A percentile compares a stretch with the other conserved stretches of the same genome.
phyloP scores from a whole-genome alignment of 495 filamentous ascomycete species.

The Aspergillus nanangensis region DNA sequence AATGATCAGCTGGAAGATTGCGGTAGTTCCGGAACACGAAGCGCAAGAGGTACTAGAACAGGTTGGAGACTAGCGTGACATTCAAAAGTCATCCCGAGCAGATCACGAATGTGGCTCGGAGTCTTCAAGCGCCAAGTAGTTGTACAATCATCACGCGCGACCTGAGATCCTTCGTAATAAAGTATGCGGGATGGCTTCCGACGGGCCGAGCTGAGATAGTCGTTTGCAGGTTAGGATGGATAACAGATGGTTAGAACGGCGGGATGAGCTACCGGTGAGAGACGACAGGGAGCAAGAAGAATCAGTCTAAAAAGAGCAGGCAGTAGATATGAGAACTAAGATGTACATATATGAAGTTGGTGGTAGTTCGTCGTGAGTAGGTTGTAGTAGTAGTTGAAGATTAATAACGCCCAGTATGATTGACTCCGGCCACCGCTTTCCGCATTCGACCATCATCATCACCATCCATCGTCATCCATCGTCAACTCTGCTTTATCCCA shows the following conservation, averaged over 20 bases:
- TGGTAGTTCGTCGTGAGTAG: too few species aligned
- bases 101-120: constrained; percentile 1
- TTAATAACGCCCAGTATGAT: too few species aligned
- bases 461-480: not conserved
- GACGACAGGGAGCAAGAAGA: too few species aligned
- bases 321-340: too few species aligned
- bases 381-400: too few species aligned
- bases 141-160: constrained; percentile 15
- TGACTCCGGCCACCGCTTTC: constrained; percentile 23
- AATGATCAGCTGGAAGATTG: not conserved
- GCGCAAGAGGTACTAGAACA: constrained; percentile 1
- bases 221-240: not conserved
- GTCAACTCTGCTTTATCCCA: not conserved
- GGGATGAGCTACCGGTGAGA: too few species aligned
- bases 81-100: constrained; percentile 12
- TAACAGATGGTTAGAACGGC: too few species aligned
- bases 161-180: not conserved
- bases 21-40: constrained; percentile 4
- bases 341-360: too few species aligned
- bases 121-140: constrained; percentile 3
- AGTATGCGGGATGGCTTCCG: not conserved
- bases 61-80: constrained; percentile 1
- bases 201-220: not conserved
- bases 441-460: constrained; percentile 8
- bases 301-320: too few species aligned